Evolutionary conservation across 495 filamentous ascomycete genomes (phyloP).

Genomic region (Hypoxylon rickii): DNA sequence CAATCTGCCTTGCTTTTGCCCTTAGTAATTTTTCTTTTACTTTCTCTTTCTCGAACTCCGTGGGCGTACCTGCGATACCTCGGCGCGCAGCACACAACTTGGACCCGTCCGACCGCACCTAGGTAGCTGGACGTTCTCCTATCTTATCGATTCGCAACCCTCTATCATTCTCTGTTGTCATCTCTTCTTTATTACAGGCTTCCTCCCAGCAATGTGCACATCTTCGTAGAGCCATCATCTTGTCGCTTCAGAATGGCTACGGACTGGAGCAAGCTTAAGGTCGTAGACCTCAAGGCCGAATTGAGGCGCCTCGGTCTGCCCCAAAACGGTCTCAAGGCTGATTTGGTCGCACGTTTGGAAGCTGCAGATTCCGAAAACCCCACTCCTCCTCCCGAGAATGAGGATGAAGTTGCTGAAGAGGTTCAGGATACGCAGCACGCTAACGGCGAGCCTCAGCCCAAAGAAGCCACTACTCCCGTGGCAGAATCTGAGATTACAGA

Average conservation of each 20-base stretch:
- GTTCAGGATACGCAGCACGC: constrained; percentile 4
- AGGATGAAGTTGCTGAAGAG: constrained; percentile 19
- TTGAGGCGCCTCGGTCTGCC: constrained; percentile 60
- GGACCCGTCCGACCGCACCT: too few species aligned
- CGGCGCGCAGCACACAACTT: too few species aligned
- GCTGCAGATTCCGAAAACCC: constrained; percentile 33
- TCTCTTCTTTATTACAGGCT: not conserved
- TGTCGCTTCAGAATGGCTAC: constrained; percentile 50
- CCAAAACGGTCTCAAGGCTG: constrained; percentile 60
- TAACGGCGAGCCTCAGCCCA: constrained; percentile 14
- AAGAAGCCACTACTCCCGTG: constrained; percentile 13
- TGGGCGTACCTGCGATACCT: too few species aligned
- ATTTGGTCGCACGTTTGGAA: constrained; percentile 59
- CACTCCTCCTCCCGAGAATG: constrained; percentile 14
- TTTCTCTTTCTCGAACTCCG: too few species aligned
- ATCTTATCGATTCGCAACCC: not conserved
- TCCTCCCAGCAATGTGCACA: constrained; percentile 21
- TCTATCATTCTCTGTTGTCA: not conserved
- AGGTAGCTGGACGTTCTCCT: too few species aligned
- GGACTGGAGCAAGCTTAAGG: constrained; percentile 62
- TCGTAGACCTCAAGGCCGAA: constrained; percentile 62
- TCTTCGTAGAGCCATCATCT: constrained; percentile 1
- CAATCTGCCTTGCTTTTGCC: too few species aligned
- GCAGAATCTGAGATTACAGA: constrained; percentile 28
- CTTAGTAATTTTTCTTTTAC: too few species aligned